Evolutionary conservation across 495 filamentous ascomycete genomes (phyloP), one percentile per base, ranked within the genome.

Genomic region (Jackrogersella multiformis): DNA sequence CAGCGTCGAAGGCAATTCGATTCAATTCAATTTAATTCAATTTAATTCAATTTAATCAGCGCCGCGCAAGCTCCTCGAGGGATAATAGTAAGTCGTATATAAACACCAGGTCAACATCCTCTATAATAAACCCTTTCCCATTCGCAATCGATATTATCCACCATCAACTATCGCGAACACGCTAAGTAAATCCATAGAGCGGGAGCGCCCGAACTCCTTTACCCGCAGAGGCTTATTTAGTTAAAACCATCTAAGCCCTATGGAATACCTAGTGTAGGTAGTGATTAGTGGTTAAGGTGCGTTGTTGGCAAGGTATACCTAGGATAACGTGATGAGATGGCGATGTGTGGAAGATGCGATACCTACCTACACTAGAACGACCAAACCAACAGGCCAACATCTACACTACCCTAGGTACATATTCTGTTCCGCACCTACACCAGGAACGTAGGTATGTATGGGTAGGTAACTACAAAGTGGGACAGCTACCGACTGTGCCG

Each of bases 241-340:
- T 30, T 41, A 12, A 39, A 12, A 41, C 49, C 36, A 36, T 53
- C 18, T 56, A 56, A 56, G 53, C 53, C 53, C 53, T 56, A 56
- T 7, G 36, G 21, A 39, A n/a, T n/a, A n/a, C n/a, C n/a, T n/a
- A n/a, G n/a, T n/a, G n/a, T n/a, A n/a, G n/a, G n/a, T n/a, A n/a
- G n/a, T n/a, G n/a, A n/a, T n/a, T n/a, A n/a, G n/a, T 44, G 16
- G 41, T 44, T 44, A 16, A 7, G 20, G 38, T 18, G 16, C 15
- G 38, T 20, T 18, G 38, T 42, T 42, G 41, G 38, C 12, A 21
- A 20, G 38, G 12, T 18, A 16, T 42, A n/a, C 4, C 10, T 46
- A 26, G 42, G 21, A 20, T 24, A 46, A 9, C 13, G 42, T n/a
- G 42, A 46, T n/a, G n/a, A 7, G 9, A 20, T 42, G 38, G 15